Base-by-base conservation (phyloP, 768 basidiomycete genomes). In the Calocybe indica region DNA sequence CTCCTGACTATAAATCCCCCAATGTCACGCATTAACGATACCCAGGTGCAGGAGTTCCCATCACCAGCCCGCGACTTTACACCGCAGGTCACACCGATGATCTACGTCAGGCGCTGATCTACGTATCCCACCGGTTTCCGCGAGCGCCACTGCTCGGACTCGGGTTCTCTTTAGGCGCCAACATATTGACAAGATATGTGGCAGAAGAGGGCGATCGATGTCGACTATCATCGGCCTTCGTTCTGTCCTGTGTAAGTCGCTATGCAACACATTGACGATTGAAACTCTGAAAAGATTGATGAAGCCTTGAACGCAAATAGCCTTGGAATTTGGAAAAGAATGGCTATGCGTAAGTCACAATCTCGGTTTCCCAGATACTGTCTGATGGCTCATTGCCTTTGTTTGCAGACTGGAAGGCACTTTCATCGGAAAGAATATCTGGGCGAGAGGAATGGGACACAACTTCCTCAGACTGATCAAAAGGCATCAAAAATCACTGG, bases 101-200 rank as follows among this genome's bases (percentile, higher is more conserved):
- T 62, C 65, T 89, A 29, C 78, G 86, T 13, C 74, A 75, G 43
- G 82, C 85, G 1, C 59, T 90, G 36, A 69, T 82, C 49, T 82
- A 85, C 67, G 75, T 91, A 43, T 72, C 77, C 7, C 62, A 71
- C 43, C 59, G 58, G 47, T 88, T 80, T 55, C 89, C 90, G 2
- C 58, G 65, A 6, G 85, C 90, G 1, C 84, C 82, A 1, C 63
- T 92, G 10, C 64, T 88, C 32, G 89, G 87, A 7, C 63, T 90
- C 5, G 86, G 88, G 3, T 92, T 90, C 69, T 90, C 87, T 8
- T 74, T 92, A 31, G 91, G 91, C 35, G 88, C 88, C 15, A 85
- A 83, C 59, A 80, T 92, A 34, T 65, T 92, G 55, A 81, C 86
- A 12, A 74, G 85, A 45, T 90, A 89, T 59, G 63, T 88, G 37